Conservation (phyloP, 2,329 filamentous ascomycete species). For the Spiromastix sp. region DNA sequence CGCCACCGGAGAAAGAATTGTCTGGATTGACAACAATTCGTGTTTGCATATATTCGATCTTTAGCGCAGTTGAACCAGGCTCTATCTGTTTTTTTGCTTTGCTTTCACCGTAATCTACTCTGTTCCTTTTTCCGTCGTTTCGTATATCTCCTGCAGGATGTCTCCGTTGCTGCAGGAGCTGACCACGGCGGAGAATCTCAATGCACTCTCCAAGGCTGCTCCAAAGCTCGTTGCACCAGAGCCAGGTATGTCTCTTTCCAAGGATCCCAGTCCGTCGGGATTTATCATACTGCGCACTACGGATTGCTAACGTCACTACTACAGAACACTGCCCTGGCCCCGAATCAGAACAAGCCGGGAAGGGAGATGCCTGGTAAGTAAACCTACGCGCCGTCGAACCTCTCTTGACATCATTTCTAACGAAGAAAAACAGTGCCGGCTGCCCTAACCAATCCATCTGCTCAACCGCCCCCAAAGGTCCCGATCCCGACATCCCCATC, state of each 20-base stretch:
- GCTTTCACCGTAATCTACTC: no score
- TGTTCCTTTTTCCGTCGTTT: no score
- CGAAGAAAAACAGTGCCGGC: no score
- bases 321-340: slow-evolving; percentile 83
- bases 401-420: no score
- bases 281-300: no score
- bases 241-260: slow-evolving; percentile 43
- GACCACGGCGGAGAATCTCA: slow-evolving; percentile 60
- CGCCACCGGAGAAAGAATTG: no score
- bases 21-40: no score
- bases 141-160: slow-evolving; percentile 52
- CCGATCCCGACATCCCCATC: slow-evolving; percentile 83
- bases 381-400: no score
- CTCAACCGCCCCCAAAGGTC: slow-evolving; percentile 85
- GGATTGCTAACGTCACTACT: slow-evolving; percentile 3
- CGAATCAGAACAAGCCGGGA: slow-evolving; percentile 44
- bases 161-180: slow-evolving; percentile 71
- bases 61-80: no score
- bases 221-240: slow-evolving; percentile 87
- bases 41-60: no score
- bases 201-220: slow-evolving; percentile 64
- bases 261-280: no score
- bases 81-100: no score
- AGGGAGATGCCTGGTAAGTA: slow-evolving; percentile 77
- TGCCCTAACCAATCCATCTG: slow-evolving; percentile 96